Evolutionary conservation across 305 asterid genomes (phyloP).

Genomic region (Andrographis paniculata): DNA sequence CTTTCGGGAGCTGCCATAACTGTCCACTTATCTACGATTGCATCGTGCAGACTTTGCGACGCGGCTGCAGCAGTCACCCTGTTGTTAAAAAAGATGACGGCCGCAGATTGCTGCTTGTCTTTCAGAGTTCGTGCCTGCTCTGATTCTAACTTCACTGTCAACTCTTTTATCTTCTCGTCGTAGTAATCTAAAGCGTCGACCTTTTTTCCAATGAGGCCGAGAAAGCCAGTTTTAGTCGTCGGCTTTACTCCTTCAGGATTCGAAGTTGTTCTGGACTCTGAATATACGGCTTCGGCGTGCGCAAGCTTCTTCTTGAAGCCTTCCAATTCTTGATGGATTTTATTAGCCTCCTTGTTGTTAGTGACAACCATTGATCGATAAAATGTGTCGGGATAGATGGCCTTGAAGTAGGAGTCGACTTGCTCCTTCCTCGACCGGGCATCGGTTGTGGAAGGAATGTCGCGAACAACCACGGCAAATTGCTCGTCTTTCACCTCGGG

Average conservation of each 20-base stretch:
- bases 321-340: constrained; percentile 58
- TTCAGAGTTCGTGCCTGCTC: constrained; percentile 65
- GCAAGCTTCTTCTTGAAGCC: constrained; percentile 73
- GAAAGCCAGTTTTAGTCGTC: constrained; percentile 52
- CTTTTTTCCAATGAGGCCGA: constrained; percentile 65
- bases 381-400: constrained; percentile 76
- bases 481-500: constrained; percentile 62
- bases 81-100: constrained; percentile 65
- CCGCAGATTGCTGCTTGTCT: constrained; percentile 66
- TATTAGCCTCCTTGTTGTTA: constrained; percentile 57
- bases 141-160: constrained; percentile 47
- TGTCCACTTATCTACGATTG: constrained; percentile 65
- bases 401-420: constrained; percentile 63
- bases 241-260: constrained; percentile 67
- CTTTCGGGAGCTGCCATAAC: constrained; percentile 76
- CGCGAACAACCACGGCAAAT: constrained; percentile 74
- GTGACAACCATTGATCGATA: constrained; percentile 77
- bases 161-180: constrained; percentile 49
- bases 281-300: constrained; percentile 62
- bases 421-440: constrained; percentile 74
- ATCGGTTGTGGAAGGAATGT: constrained; percentile 45
- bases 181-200: constrained; percentile 79
- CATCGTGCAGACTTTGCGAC: constrained; percentile 68
- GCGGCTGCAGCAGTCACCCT: constrained; percentile 82
- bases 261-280: constrained; percentile 34